A percentile compares a stretch with the other conserved stretches of the same genome.
Conservation (phyloP, 441 rosid genomes). For the California macrophylla region DNA sequence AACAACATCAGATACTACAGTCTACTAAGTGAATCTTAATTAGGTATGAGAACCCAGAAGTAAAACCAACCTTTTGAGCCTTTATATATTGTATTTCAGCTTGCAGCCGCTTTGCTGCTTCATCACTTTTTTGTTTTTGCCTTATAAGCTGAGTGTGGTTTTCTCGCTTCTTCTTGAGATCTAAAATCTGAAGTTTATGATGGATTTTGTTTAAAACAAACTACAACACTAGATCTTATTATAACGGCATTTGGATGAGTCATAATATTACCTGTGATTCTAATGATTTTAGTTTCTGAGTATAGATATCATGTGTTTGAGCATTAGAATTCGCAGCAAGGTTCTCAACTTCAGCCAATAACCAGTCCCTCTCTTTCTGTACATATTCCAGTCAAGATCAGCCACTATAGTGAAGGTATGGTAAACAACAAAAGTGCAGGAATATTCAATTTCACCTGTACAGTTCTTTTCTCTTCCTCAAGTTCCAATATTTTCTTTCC, state of each 20-base stretch:
- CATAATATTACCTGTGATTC: slow-evolving; percentile 48
- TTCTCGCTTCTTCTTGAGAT: slow-evolving; percentile 60
- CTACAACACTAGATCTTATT: slow-evolving; percentile 10
- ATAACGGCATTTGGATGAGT: slow-evolving; percentile 1
- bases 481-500: slow-evolving; percentile 60
- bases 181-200: slow-evolving; percentile 32
- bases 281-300: slow-evolving; percentile 48
- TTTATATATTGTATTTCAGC: slow-evolving; percentile 57
- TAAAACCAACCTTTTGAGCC: slow-evolving; percentile 46
- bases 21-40: neutral
- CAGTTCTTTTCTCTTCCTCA: slow-evolving; percentile 56
- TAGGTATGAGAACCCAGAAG: slow-evolving; percentile 5
- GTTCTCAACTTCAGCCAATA: slow-evolving; percentile 46
- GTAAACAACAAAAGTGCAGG: slow-evolving; percentile 10
- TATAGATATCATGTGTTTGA: slow-evolving; percentile 37
- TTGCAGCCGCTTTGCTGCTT: slow-evolving; percentile 52
- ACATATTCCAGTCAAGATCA: slow-evolving; percentile 16
- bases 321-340: slow-evolving; percentile 51
- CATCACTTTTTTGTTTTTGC: slow-evolving; percentile 64
- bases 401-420: slow-evolving; percentile 9
- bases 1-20: slow-evolving; percentile 6
- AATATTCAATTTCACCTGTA: slow-evolving; percentile 35
- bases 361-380: slow-evolving; percentile 54
- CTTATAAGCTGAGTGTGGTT: slow-evolving; percentile 47
- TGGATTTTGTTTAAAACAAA: slow-evolving; percentile 5